phyloP scores from a whole-genome alignment of 2,329 filamentous ascomycete species.

The Colletotrichum echinochloae region DNA sequence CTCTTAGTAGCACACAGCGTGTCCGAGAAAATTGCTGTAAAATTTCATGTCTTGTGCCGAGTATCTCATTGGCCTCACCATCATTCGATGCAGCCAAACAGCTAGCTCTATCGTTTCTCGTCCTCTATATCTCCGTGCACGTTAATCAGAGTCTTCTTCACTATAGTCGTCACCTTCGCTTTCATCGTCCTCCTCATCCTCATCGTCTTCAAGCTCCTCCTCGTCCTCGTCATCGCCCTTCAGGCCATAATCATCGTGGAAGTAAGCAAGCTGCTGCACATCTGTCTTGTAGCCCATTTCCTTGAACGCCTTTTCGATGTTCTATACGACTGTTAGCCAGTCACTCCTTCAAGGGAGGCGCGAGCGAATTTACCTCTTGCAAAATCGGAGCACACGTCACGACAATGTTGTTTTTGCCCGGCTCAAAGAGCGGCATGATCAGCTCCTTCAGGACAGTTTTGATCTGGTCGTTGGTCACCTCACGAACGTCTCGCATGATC shows the following conservation, averaged over 20 bases:
- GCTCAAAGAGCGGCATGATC: constrained; percentile 83
- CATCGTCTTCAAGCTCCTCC: constrained; percentile 65
- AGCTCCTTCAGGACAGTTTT: constrained; percentile 78
- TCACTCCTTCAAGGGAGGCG: too few species aligned
- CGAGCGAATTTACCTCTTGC: constrained; percentile 76
- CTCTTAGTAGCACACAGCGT: background rate
- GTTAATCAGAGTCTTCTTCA: constrained; percentile 49
- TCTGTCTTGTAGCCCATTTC: constrained; percentile 83
- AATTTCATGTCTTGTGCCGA: background rate
- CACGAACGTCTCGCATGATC: constrained; percentile 81
- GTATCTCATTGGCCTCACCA: background rate
- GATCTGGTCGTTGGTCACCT: constrained; percentile 82
- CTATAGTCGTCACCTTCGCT: constrained; percentile 56
- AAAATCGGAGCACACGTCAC: constrained; percentile 89
- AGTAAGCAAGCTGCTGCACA: constrained; percentile 79
- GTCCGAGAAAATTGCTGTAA: background rate
- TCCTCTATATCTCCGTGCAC: constrained; percentile 21
- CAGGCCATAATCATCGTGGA: constrained; percentile 91
- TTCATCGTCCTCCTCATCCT: constrained; percentile 68
- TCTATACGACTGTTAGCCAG: constrained; percentile 59
- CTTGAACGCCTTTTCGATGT: constrained; percentile 79
- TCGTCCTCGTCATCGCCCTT: constrained; percentile 70
- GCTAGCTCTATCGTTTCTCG: constrained; percentile 10
- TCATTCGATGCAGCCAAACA: background rate
- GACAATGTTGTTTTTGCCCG: constrained; percentile 84